phyloP scores from a whole-genome alignment of 2,329 filamentous ascomycete genomes.

The Phialophora tarda region DNA sequence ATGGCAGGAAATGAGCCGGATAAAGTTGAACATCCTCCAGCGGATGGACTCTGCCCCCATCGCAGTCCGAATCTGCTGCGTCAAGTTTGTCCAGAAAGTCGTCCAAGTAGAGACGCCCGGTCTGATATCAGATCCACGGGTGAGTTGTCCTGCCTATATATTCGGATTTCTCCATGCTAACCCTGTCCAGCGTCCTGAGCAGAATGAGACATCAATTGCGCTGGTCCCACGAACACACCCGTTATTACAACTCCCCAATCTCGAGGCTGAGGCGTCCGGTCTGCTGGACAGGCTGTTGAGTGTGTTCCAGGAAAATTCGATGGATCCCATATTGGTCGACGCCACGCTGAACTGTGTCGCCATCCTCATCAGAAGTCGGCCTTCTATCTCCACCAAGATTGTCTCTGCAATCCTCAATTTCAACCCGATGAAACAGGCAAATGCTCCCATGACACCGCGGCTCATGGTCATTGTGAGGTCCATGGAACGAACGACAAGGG shows the following conservation, averaged over 20 bases:
- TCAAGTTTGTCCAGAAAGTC: slow-evolving; percentile 95
- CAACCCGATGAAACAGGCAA: slow-evolving; percentile 84
- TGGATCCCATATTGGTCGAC: slow-evolving; percentile 87
- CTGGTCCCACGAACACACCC: slow-evolving; percentile 84
- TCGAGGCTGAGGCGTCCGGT: slow-evolving; percentile 92
- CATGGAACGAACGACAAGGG: slow-evolving; percentile 90
- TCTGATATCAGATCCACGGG: slow-evolving; percentile 77
- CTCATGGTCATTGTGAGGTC: slow-evolving; percentile 84
- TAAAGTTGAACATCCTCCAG: slow-evolving; percentile 86
- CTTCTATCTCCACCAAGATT: slow-evolving; percentile 82
- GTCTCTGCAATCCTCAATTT: slow-evolving; percentile 85
- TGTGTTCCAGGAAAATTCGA: slow-evolving; percentile 83
- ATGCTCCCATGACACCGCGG: slow-evolving; percentile 76
- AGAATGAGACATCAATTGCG: slow-evolving; percentile 82
- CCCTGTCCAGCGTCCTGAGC: slow-evolving; percentile 66
- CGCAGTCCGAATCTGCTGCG: slow-evolving; percentile 86
- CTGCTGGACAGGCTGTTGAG: slow-evolving; percentile 85
- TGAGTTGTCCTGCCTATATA: slow-evolving; percentile 54
- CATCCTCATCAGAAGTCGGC: slow-evolving; percentile 79
- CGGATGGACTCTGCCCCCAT: slow-evolving; percentile 82
- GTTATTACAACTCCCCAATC: slow-evolving; percentile 74
- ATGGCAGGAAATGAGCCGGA: slow-evolving; percentile 86
- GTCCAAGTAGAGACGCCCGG: slow-evolving; percentile 91
- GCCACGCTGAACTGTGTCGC: slow-evolving; percentile 89
- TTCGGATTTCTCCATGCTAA: slow-evolving; percentile 10